Percentiles rank a stretch among this genome's conserved stretches.
Conservation (phyloP, 2,329 filamentous ascomycete genomes). For the Aspergillus phoenicis region DNA sequence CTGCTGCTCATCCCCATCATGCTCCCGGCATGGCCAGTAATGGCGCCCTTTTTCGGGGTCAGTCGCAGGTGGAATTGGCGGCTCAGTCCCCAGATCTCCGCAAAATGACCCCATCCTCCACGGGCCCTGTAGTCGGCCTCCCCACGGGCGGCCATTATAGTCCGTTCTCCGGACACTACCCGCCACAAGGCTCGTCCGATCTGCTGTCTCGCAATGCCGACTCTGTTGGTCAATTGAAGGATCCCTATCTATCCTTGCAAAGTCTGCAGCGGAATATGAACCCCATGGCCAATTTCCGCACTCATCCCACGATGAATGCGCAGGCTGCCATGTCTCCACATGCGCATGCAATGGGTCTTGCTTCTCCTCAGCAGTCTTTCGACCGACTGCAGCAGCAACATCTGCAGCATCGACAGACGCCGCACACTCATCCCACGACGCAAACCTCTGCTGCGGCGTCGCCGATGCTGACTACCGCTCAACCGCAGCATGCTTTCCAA, state of each 20-base stretch:
- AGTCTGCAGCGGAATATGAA: conserved; percentile 35
- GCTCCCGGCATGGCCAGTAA: conserved; percentile 30
- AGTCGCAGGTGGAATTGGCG: conserved; percentile 30
- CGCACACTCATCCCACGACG: conserved; percentile 18
- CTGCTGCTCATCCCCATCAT: conserved; percentile 30
- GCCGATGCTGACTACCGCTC: conserved; percentile 22
- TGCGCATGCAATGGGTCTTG: conserved; percentile 31
- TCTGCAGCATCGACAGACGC: conserved; percentile 27
- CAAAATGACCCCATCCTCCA: conserved; percentile 36
- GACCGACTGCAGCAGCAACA: conserved; percentile 35
- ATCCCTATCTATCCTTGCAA: conserved; percentile 31
- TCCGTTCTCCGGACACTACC: conserved; percentile 33
- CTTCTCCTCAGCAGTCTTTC: conserved; percentile 36
- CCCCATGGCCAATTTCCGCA: conserved; percentile 34
- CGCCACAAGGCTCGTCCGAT: conserved; percentile 32
- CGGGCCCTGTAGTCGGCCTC: conserved; percentile 34
- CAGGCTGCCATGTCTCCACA: conserved; percentile 32
- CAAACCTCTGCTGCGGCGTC: conserved; percentile 20
- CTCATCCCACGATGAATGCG: conserved; percentile 30
- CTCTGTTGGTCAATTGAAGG: conserved; percentile 29
- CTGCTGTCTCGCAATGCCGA: conserved; percentile 32
- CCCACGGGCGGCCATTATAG: conserved; percentile 31
- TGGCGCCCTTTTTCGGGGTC: conserved; percentile 31
- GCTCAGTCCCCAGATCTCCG: conserved; percentile 35
- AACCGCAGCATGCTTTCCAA: conserved; percentile 21